phyloP scores from a whole-genome alignment of 1,284 basidiomycete genomes.

The Marasmius oreades region DNA sequence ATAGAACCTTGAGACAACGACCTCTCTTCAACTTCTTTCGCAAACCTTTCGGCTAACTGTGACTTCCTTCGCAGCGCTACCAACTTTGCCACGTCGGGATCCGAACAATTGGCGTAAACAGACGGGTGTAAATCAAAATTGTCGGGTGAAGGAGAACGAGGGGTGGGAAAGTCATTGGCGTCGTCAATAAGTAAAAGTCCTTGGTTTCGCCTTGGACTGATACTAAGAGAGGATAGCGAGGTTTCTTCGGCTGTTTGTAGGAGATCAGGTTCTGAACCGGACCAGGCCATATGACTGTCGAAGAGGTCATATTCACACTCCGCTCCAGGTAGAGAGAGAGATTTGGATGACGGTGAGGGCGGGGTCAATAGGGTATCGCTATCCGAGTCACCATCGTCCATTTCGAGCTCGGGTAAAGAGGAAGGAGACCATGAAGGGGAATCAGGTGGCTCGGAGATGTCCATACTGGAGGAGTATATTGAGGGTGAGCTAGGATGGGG shows the following conservation, averaged over 20 bases:
- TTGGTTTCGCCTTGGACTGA: neutral
- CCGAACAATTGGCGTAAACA: conserved; percentile 31
- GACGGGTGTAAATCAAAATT: conserved; percentile 34
- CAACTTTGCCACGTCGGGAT: conserved; percentile 36
- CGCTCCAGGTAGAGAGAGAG: conserved; percentile 8
- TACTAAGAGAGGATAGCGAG: neutral
- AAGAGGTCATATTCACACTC: neutral
- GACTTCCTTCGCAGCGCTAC: conserved; percentile 36
- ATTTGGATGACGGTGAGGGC: conserved; percentile 3
- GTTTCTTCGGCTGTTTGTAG: neutral
- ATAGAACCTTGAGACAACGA: conserved; percentile 33
- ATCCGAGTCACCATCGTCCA: conserved; percentile 6
- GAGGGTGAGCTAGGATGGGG: conserved; percentile 5
- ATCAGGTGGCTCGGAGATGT: neutral
- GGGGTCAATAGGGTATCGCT: neutral
- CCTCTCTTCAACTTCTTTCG: conserved; percentile 33
- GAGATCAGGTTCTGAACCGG: neutral
- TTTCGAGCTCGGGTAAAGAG: neutral
- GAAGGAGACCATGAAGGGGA: neutral
- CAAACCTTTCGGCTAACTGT: conserved; percentile 37
- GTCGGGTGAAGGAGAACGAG: conserved; percentile 45
- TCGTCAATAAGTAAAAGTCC: conserved; percentile 38
- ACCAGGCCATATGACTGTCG: neutral
- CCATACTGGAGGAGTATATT: conserved; percentile 2
- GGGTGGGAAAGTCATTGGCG: conserved; percentile 34